Conservation (phyloP, 192 early-diverging fungal species). For the Entomortierella parvispora region DNA sequence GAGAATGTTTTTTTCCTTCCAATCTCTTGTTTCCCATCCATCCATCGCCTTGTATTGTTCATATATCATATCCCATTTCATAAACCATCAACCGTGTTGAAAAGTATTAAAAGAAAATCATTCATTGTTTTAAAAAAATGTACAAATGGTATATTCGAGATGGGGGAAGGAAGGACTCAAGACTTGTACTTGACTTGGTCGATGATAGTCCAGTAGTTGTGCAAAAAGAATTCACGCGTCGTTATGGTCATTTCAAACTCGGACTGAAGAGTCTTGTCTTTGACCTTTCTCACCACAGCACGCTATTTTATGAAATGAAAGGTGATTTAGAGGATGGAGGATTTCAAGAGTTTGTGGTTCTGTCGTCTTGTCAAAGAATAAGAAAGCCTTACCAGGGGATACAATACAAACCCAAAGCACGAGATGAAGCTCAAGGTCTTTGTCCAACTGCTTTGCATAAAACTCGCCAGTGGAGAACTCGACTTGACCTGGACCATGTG, state of each 20-base stretch:
- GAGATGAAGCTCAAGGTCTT: conserved; percentile 38
- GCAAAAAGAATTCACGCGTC: conserved; percentile 25
- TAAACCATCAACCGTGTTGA: no score
- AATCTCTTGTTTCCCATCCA: neutral
- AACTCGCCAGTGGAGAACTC: conserved; percentile 28
- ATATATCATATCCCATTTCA: no score
- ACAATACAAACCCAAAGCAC: conserved; percentile 39
- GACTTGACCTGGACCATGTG: conserved; percentile 37
- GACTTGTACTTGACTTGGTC: conserved; percentile 43
- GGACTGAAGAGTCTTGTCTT: conserved; percentile 36
- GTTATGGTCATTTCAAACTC: conserved; percentile 52
- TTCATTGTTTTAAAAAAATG: no score
- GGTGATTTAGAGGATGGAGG: no score
- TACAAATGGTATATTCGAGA: no score
- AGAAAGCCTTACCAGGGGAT: conserved; percentile 31
- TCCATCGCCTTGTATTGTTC: conserved; percentile 1
- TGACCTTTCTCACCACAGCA: conserved; percentile 36
- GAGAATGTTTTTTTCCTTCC: no score
- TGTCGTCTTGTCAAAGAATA: no score
- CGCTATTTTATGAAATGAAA: conserved; percentile 13
- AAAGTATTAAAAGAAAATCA: no score
- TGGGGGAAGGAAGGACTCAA: no score
- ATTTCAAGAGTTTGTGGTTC: no score
- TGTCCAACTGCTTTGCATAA: conserved; percentile 35
- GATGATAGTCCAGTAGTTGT: conserved; percentile 41